Evolutionary conservation across 2,329 filamentous ascomycete genomes (phyloP), one percentile per base, ranked within the genome.

Genomic region (Thielaviopsis euricoi): DNA sequence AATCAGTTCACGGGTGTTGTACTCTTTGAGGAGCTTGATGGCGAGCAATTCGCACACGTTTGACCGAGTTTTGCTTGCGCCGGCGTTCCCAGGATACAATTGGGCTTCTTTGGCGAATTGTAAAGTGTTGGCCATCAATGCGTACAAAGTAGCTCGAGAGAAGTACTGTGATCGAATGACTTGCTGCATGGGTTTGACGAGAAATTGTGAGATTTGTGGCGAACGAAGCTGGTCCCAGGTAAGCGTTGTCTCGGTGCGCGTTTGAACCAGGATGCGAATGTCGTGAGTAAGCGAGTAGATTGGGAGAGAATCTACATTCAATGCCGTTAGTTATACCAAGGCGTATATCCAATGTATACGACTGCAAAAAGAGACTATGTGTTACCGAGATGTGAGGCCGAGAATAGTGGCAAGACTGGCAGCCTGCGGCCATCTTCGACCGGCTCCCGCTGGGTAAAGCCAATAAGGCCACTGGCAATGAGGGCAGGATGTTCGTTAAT

Each of bases 141-240:
- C 89, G 71, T 95, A 96, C 43, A 96, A 70, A 0, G 89, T 93
- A 10, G 87, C 90, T 53, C 87, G 80, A 29, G 86, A 90, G 69
- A 95, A 91, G 70, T 95, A 87, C 55, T 86, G 82, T 17, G 81
- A 76, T 61, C 85, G 83, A 62, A 96, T 90, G 68, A 91, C 86
- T 67, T 93, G 86, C 70, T 93, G 89, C 74, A 96, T 93, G 2
- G 91, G 91, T 74, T 96, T 96, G 67, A 96, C 80, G 40, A 97
- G 78, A 68, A 97, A 97, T 67, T 95, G 90, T 17, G 89, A 95
- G 58, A 97, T 85, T 68, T 97, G 91, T 2, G 91, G 91, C n/a
- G 89, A 95, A 62, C 90, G 82, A 62, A 97, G 76, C 69, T 97
- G 91, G 63, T 97, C 91, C 90, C 90, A 97, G 17, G 89, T 85